Evolutionary conservation across 2,329 filamentous ascomycete species (phyloP), one percentile per base, ranked within the genome.

Genomic region (Cladorrhinum sp.): DNA sequence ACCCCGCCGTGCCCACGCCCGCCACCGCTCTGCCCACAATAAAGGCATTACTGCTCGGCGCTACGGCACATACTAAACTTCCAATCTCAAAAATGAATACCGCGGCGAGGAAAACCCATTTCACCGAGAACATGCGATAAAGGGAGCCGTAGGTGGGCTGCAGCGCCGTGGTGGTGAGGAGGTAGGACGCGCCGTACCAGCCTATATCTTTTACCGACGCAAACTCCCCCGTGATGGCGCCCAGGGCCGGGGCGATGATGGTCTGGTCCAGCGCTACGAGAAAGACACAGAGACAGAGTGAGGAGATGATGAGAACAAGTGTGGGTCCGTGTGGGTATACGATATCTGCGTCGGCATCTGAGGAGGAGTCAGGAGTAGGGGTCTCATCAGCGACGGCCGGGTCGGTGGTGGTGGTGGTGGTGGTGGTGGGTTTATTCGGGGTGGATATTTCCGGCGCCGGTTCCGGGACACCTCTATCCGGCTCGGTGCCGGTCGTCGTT

Each of bases 21-120:
- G 80, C 78, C 53, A 84, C 68, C 20, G 81, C 80, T 16, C 82
- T 75, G 1, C 82, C 82, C 2, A 82, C 72, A 57, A 84, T 83
- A 54, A 84, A 79, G 33, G 77, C 75, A 2, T 74, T 75, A 18
- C 79, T 81, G 3, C 68, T 74, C 0, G 79, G 79, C 1, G 80
- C 76, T 1, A 79, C 71, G 42, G 76, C 80, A 39, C 74, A 77
- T 3, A 75, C 63, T 7, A 75, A 66, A n/a, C 67, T 69, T 5
- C 73, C 73, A 7, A 71, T n/a, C 64, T 73, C 70, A 30, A 74
- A 74, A 26, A 74, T 55, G 26, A 65, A 66, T 10, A 76, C 62
- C 51, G 73, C 73, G 1, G 58, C 18, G n/a, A 83, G 75, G 63
- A 78, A 82, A 8, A 74, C 70, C 57, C 68, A 70, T 68, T 82